Base-by-base conservation (phyloP, 2,329 filamentous ascomycete genomes). In the Didymella exigua region DNA sequence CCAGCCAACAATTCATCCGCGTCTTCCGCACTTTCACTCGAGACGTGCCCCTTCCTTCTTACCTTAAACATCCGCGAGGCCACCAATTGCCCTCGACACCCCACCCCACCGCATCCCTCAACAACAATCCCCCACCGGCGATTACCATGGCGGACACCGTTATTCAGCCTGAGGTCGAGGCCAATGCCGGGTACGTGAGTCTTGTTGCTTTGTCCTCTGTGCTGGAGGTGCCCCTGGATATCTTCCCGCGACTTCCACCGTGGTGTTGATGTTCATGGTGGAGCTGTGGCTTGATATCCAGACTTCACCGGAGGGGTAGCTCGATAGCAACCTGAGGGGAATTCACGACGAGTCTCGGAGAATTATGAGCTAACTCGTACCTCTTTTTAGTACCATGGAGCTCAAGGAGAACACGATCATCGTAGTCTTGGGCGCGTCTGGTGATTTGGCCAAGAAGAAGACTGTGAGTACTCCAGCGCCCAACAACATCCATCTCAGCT, bases 391-490 rank as follows among this genome's bases (percentile, higher is more conserved):
- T 75, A 87, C 86, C 72, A 84, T 96, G 79, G 95, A 99, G 86
- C 88, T 99, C 74, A 99, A 97, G 84, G 91, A 98, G 75, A 96
- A 99, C 84, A 99, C 95, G 64, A 86, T 93, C 75, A 96, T 99
- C 72, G 86, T 99, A 71, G 95, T 99, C 70, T 88, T 99, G 66
- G 95, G 95, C 72, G 95, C 95, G 64, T 99, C 95, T 48, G 95
- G 95, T 72, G 95, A 99, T 83, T 82, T 99, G 66, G 95, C 95
- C 46, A 99, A 99, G 86, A 99, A 99, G 89, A 99, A 99, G 88
- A 99, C 95, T 40, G 92, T 96, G 80, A 76, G 86, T 76, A 54
- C 65, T 47, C 48, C 18, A 47, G 41, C 41, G 38, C 21, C 36
- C 41, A 56, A 55, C 23, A 13, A 37, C 31, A 48, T 13, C 9